These are phyloP conservation scores for Lasiodiplodia sp. DNA, from an alignment of 2,329 filamentous ascomycete species.

Conservation along the genomic window DNA sequence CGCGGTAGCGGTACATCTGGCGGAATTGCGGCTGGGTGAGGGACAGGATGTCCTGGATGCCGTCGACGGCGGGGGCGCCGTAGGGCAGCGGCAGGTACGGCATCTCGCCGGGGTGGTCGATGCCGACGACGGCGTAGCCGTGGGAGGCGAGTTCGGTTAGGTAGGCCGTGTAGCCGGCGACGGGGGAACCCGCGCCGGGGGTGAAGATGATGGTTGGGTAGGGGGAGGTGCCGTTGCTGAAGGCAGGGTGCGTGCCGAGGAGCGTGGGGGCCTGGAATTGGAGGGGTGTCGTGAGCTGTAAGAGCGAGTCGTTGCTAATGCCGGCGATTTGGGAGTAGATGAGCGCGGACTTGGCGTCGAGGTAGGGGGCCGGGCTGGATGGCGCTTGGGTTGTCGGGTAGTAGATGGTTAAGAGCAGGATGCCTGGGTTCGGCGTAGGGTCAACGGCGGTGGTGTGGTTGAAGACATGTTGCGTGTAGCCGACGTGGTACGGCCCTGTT, in stretches of 20 bases:
- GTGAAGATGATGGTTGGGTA: conserved; percentile 25
- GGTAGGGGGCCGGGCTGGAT: conserved; percentile 34
- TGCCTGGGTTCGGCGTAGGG: conserved; percentile 34
- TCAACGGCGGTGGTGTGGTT: conserved; percentile 38
- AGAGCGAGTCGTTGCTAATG: conserved; percentile 6
- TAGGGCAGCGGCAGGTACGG: conserved; percentile 22
- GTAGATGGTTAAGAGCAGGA: conserved; percentile 38
- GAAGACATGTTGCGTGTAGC: conserved; percentile 38
- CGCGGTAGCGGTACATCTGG: background rate
- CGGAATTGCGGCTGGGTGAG: conserved; percentile 28
- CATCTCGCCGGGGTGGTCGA: conserved; percentile 25
- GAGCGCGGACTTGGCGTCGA: conserved; percentile 36
- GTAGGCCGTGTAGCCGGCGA: conserved; percentile 28
- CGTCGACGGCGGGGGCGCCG: conserved; percentile 5
- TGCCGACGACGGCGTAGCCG: conserved; percentile 9
- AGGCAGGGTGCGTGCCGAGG: background rate
- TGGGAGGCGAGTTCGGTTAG: conserved; percentile 11
- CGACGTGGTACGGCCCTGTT: conserved; percentile 38
- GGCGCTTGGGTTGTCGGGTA: conserved; percentile 37
- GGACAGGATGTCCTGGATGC: conserved; percentile 19
- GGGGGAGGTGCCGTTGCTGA: conserved; percentile 10
- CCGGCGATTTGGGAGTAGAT: conserved; percentile 30
- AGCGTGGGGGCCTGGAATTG: conserved; percentile 6
- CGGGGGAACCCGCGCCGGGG: conserved; percentile 6
- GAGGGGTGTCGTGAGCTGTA: conserved; percentile 32